Evolutionary conservation across 257 asterid species (phyloP), one percentile per base, ranked within the genome.

Genomic region (Cruciata laevipes): DNA sequence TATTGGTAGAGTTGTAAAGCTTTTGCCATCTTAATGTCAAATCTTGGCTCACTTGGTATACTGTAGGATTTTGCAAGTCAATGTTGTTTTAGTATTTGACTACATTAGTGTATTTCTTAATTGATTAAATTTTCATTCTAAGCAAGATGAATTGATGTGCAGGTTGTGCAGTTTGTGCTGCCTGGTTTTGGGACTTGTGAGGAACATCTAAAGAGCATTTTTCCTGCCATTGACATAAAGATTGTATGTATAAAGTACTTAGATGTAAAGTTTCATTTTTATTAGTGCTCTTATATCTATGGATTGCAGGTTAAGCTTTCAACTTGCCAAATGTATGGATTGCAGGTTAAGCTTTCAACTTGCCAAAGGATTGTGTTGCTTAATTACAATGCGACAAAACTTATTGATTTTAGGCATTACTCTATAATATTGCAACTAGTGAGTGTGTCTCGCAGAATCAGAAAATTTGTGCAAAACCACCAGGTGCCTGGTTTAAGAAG

Each of bases 161-260:
- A 94, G 97, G 86, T n/a, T n/a, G n/a, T n/a, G n/a, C n/a, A n/a
- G n/a, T n/a, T 94, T 71, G 97, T 94, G 64, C 93, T 94, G 20
- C 88, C 97, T 73, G 99, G 97, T 70, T 94, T 94, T 71, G 96
- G 97, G 78, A 84, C 96, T 37, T 96, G 95, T 64, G 99, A 88
- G 73, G 93, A 90, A 67, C 99, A 94, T 76, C 81, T 94, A 74
- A 94, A 94, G 77, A 94, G 87, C 78, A 90, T 94, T 59, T 94
- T 94, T 79, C 99, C 99, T 0, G 89, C 97, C 70, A 94, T 94
- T 65, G 96, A 94, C 75, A 76, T 90, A 35, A 88, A 94, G 75
- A 88, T 95, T 24, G 99, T 88, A 75, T 79, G 97, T 81, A 69
- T 77, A 67, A 33, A 33, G 71, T 44, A 51, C 23, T n/a, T 17